Base-by-base conservation (phyloP, 805 yeast species). In the Zygosaccharomyces lentus region DNA sequence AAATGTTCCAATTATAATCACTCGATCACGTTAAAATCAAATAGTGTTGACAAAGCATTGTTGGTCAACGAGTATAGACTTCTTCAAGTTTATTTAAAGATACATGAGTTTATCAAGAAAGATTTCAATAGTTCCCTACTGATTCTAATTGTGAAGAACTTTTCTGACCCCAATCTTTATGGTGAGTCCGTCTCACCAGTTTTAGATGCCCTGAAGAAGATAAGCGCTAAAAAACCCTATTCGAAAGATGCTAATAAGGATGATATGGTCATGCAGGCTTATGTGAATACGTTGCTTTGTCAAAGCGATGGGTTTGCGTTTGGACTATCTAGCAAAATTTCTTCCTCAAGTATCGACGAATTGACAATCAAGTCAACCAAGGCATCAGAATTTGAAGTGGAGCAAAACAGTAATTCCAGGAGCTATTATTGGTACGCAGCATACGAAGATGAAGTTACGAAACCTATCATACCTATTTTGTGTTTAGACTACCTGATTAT, bases 321-420 rank as follows among this genome's bases (percentile, higher is more conserved):
- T 60, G 85, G 86, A 2, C 61, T 80, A 1, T 73, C 83, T 0
- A 76, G 82, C 54, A 77, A 77, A 50, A 66, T 72, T 21, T 50
- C 56, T 5, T 56, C 60, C 4, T 56, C 63, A 27, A 51, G 57
- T 9, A 60, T 77, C 17, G 72, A 69, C 43, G 73, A 71, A 41
- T 54, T 74, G 27, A 47, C 59, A 31, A 58, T 66, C 25, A 66
- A 67, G 48, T 55, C 49, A 32, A 34, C 23, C 13, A 40, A 50
- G 31, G 29, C 29, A 9, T 25, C 34, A 2, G 30, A 44, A 1
- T 36, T 65, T 8, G 63, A 65, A 43, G 66, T 73, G 29, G 52
- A 47, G 26, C 53, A 50, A 3, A 38, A 43, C 10, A 62, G 66
- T 64, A 47, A 53, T 9, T 43, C 54, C 6, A 57, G 57, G 16